phyloP scores from a whole-genome alignment of 495 filamentous ascomycete species.

The Penicillium maclennaniae region DNA sequence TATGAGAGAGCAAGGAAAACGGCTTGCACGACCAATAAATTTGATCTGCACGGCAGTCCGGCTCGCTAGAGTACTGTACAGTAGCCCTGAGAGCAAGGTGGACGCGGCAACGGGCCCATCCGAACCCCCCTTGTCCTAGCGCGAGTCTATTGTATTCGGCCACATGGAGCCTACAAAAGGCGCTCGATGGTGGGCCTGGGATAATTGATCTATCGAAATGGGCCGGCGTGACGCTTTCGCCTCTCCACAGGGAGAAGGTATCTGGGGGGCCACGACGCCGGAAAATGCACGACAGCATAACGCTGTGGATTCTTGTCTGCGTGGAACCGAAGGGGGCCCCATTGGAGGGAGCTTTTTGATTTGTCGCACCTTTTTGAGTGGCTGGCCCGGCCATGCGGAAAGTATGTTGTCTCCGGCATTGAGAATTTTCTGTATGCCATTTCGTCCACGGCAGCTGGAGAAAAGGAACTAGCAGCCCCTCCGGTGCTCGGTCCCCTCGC shows the following conservation, averaged over 20 bases:
- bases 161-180: not conserved
- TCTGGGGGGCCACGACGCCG: slow-evolving; percentile 6
- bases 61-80: not conserved
- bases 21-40: not conserved
- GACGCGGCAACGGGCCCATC: not conserved
- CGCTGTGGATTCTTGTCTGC: slow-evolving; percentile 13
- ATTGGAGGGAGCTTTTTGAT: no score
- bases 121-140: not conserved
- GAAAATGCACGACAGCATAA: slow-evolving; percentile 19
- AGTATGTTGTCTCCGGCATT: not conserved
- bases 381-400: not conserved
- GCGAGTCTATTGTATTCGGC: not conserved
- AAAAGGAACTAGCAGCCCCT: not conserved
- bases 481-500: not conserved
- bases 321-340: slow-evolving; percentile 10
- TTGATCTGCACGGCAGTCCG: not conserved
- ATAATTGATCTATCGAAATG: slow-evolving; percentile 18
- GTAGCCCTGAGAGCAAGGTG: not conserved
- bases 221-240: not conserved
- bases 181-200: not conserved
- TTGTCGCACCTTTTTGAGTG: slow-evolving; percentile 1
- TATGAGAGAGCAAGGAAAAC: slow-evolving; percentile 1
- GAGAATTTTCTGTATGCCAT: slow-evolving; percentile 5
- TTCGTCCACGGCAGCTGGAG: not conserved
- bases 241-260: slow-evolving; percentile 10